Evolutionary conservation across 2,329 filamentous ascomycete genomes (phyloP), one percentile per base, ranked within the genome.

Genomic region (Aureobasidium vineae): DNA sequence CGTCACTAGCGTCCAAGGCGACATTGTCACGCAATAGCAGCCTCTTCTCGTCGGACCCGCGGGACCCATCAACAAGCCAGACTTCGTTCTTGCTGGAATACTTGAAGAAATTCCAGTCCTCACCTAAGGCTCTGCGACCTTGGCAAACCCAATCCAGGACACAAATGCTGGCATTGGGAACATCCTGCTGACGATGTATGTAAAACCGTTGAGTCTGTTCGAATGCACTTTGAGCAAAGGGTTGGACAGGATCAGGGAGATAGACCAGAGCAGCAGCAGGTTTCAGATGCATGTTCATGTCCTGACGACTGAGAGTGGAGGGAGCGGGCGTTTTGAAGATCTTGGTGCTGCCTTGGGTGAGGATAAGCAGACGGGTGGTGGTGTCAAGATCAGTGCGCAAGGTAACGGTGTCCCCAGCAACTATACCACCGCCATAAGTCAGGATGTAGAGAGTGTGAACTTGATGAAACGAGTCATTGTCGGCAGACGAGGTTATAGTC

Each of bases 111-210:
- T 88, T 88, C 95, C 95, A 99, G 69, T 91, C 84, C 78, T 99
- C 95, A 28, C 92, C 93, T 54, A 90, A 86, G 5, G 95, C 93
- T 5, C 84, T 86, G 21, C 95, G 86, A 8, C 95, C 95, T 73
- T 94, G 90, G 2, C 88, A 96, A 7, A 98, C 92, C 95, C 95
- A 99, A 77, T 99, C 95, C 53, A 97, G 81, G 2, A 96, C 83
- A 74, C 92, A 96, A 16, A 98, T 79, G 47, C 89, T 79, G 65
- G 70, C 68, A 70, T 72, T 66, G 69, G 73, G 6, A 74, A 77
- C 10, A 80, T 78, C 8, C 74, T 76, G 66, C 72, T 77, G 59
- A 81, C 81, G 60, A 89, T 77, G 31, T 13, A 80, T 64, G 40
- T 84, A 84, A 77, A 97, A 97, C 23, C 87, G 84, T 77, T 98